These are phyloP conservation scores for Plantago major DNA, from an alignment of 257 asterid genomes.

Conservation along the genomic window DNA sequence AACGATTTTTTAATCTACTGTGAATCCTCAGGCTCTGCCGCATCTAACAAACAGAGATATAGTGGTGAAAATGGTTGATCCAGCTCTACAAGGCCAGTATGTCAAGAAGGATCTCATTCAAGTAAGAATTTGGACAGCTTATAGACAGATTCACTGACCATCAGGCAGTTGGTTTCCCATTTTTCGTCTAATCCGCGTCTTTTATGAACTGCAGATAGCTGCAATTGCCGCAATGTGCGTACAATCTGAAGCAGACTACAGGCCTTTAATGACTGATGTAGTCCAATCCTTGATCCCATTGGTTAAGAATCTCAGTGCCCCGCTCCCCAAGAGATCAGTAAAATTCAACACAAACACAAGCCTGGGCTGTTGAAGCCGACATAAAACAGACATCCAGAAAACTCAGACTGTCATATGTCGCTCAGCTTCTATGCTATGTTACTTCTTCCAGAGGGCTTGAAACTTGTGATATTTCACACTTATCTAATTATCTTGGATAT, in stretches of 20 bases:
- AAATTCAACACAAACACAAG: slow-evolving; percentile 31
- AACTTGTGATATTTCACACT: too few relatives aligned
- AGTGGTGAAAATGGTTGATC: slow-evolving; percentile 73
- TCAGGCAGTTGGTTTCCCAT: neutral
- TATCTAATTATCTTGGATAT: too few relatives aligned
- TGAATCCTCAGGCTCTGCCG: slow-evolving; percentile 59
- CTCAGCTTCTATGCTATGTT: too few relatives aligned
- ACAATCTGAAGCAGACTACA: slow-evolving; percentile 78
- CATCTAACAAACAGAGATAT: slow-evolving; percentile 69
- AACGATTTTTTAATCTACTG: neutral
- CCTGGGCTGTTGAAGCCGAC: slow-evolving; percentile 21
- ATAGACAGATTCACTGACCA: neutral
- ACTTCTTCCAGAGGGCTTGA: too few relatives aligned
- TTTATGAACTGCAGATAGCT: slow-evolving; percentile 45
- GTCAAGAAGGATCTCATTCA: slow-evolving; percentile 71
- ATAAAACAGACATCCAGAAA: too few relatives aligned
- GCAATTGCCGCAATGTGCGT: slow-evolving; percentile 89
- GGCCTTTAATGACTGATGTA: slow-evolving; percentile 81
- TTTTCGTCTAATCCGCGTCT: neutral
- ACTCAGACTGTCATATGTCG: too few relatives aligned
- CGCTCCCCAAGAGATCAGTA: slow-evolving; percentile 29
- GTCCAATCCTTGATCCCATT: slow-evolving; percentile 81
- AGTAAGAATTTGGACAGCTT: slow-evolving; percentile 26
- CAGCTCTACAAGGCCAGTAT: slow-evolving; percentile 50
- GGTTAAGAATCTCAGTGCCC: slow-evolving; percentile 39